Conservation (phyloP, 108 stramenopile species). For the Pseudonitzschia delicatissima region DNA sequence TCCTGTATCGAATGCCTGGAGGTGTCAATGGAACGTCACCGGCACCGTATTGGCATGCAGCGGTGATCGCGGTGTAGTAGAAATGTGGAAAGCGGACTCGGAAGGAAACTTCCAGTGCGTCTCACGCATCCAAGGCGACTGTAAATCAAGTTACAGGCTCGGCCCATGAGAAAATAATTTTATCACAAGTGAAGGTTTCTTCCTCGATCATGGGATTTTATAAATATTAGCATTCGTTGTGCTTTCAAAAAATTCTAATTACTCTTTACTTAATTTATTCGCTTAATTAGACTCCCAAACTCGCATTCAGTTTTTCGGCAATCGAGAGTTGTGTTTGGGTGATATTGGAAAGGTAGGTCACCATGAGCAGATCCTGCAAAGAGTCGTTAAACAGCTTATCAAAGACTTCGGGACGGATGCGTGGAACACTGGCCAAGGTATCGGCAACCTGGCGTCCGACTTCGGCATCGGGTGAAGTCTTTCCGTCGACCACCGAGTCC, state of each 20-base stretch:
- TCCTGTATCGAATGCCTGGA: conserved; percentile 62
- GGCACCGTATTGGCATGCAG: conserved; percentile 86
- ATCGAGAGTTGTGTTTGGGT: conserved; percentile 92
- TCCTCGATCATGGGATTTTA: too few relatives aligned
- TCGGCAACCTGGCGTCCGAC: conserved; percentile 81
- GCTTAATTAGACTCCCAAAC: conserved; percentile 46
- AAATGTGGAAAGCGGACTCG: conserved; percentile 77
- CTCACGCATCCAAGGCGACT: conserved; percentile 56
- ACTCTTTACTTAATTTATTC: background rate
- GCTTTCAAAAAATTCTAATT: background rate
- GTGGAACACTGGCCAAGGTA: conserved; percentile 80
- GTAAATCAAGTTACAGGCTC: conserved; percentile 23
- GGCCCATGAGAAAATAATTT: background rate
- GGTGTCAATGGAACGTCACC: conserved; percentile 73
- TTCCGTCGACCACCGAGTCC: conserved; percentile 81
- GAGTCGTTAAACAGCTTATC: conserved; percentile 88
- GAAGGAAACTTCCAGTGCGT: conserved; percentile 72
- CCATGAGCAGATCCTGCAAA: conserved; percentile 97
- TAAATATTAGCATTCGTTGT: too few relatives aligned
- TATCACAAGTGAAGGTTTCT: too few relatives aligned
- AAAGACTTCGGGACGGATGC: conserved; percentile 87
- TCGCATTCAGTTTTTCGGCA: conserved; percentile 93
- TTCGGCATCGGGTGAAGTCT: conserved; percentile 61
- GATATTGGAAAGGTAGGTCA: conserved; percentile 90
- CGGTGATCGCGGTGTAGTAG: conserved; percentile 80